A percentile compares a stretch with the other conserved stretches of the same genome.
phyloP scores from a whole-genome alignment of 106 monocot genomes.

The Dendrobium chrysotoxum region DNA sequence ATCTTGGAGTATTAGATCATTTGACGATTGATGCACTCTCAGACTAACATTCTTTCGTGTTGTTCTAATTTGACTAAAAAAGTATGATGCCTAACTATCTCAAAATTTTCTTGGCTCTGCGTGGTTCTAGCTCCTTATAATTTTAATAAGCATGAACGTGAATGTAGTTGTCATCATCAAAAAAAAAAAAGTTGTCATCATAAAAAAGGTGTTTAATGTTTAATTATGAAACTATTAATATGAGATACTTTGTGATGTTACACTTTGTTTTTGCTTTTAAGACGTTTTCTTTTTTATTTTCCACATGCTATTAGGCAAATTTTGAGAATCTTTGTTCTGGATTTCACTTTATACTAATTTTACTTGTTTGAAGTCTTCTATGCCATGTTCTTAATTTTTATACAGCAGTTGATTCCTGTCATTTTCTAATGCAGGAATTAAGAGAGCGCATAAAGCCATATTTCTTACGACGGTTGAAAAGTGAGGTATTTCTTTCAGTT shows the following conservation, averaged over 20 bases:
- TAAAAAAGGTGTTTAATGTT: not conserved
- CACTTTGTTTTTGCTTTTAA: not conserved
- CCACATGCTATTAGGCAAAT: not conserved
- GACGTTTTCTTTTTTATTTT: not conserved
- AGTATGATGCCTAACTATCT: no score
- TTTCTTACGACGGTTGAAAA: slow-evolving; percentile 90
- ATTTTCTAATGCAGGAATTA: slow-evolving; percentile 46
- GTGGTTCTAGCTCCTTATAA: not conserved
- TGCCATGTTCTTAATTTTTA: not conserved
- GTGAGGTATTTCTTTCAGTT: slow-evolving; percentile 68
- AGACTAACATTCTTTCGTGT: not conserved
- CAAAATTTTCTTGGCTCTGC: not conserved
- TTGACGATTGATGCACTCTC: not conserved
- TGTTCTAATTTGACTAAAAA: not conserved
- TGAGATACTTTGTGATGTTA: not conserved
- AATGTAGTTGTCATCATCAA: not conserved
- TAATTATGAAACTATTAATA: not conserved
- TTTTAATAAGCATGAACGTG: not conserved
- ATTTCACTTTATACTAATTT: not conserved
- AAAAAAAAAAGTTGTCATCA: not conserved
- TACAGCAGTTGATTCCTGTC: not conserved
- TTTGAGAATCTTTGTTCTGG: not conserved
- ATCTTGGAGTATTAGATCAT: not conserved
- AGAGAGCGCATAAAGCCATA: slow-evolving; percentile 90
- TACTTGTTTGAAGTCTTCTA: not conserved